These are phyloP conservation scores for Aspergillus sp. DNA, from an alignment of 2,329 filamentous ascomycete genomes.

Conservation along the genomic window DNA sequence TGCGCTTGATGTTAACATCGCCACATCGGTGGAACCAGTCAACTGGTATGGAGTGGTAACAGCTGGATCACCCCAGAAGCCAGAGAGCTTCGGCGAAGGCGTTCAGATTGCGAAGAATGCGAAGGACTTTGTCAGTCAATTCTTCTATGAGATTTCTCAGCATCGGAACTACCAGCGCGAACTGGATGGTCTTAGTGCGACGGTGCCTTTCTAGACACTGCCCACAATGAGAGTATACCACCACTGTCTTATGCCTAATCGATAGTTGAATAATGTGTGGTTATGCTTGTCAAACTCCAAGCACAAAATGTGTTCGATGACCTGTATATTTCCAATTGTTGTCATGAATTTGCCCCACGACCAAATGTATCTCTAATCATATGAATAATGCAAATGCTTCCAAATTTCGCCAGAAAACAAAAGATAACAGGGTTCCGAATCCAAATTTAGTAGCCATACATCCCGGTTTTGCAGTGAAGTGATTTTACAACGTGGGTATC, in stretches of 20 bases:
- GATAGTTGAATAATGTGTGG: not conserved
- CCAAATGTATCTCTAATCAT: not conserved
- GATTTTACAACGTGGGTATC: not conserved
- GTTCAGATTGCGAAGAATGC: conserved; percentile 64
- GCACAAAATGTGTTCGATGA: not conserved
- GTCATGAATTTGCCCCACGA: conserved; percentile 50
- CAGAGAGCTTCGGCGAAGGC: conserved; percentile 35
- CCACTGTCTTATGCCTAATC: no score
- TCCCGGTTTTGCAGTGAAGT: not conserved
- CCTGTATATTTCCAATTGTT: not conserved
- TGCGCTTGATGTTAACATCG: conserved; percentile 26
- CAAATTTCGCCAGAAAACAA: conserved; percentile 61
- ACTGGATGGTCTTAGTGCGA: conserved; percentile 59
- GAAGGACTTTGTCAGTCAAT: conserved; percentile 67
- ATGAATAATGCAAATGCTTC: not conserved
- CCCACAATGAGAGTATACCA: not conserved
- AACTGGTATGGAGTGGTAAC: conserved; percentile 39
- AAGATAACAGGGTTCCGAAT: not conserved
- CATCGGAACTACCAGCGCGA: conserved; percentile 75
- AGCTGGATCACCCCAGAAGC: conserved; percentile 18
- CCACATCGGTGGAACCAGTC: conserved; percentile 16
- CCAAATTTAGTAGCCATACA: not conserved
- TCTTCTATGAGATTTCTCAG: conserved; percentile 67
- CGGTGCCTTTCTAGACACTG: not conserved
- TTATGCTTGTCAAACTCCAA: not conserved